These are phyloP conservation scores for Tympanopsis confertula DNA, from an alignment of 2,329 filamentous ascomycete species.

Conservation along the genomic window DNA sequence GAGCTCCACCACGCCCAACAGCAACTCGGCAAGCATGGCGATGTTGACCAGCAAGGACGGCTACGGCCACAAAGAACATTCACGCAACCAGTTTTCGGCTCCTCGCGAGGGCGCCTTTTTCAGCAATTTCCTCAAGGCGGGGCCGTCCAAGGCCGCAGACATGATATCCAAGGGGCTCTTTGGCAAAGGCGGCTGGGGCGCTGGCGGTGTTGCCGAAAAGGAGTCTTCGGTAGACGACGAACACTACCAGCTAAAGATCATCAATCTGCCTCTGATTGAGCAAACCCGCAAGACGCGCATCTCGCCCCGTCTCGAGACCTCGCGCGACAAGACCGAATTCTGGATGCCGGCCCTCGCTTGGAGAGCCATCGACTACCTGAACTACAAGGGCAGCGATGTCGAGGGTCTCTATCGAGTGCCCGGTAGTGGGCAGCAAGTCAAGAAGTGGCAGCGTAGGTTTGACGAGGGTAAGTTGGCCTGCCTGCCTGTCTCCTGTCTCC, in stretches of 20 bases:
- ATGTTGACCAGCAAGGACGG: too few species aligned
- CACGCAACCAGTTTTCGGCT: conserved; percentile 37
- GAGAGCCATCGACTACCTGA: conserved; percentile 91
- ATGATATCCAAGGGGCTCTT: conserved; percentile 76
- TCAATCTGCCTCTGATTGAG: conserved; percentile 76
- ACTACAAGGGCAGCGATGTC: conserved; percentile 86
- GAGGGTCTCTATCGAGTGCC: conserved; percentile 89
- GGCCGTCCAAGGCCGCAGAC: conserved; percentile 61
- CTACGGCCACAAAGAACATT: conserved; percentile 23
- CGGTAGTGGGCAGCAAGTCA: conserved; percentile 79
- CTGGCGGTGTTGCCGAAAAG: conserved; percentile 57
- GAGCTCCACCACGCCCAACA: too few species aligned
- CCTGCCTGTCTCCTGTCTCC: too few species aligned
- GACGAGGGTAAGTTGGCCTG: conserved; percentile 54
- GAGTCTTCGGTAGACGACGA: conserved; percentile 63
- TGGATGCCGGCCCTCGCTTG: conserved; percentile 97
- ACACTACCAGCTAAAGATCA: conserved; percentile 72
- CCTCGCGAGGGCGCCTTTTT: conserved; percentile 56
- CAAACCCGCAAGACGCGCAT: conserved; percentile 87
- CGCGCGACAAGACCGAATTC: conserved; percentile 90
- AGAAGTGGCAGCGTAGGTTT: conserved; percentile 85
- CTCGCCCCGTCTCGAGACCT: conserved; percentile 76
- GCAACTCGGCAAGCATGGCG: too few species aligned
- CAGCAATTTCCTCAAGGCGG: conserved; percentile 58
- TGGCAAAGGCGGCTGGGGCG: conserved; percentile 65